Conservation (phyloP, 768 basidiomycete species). For the Kwoniella bestiolae region DNA sequence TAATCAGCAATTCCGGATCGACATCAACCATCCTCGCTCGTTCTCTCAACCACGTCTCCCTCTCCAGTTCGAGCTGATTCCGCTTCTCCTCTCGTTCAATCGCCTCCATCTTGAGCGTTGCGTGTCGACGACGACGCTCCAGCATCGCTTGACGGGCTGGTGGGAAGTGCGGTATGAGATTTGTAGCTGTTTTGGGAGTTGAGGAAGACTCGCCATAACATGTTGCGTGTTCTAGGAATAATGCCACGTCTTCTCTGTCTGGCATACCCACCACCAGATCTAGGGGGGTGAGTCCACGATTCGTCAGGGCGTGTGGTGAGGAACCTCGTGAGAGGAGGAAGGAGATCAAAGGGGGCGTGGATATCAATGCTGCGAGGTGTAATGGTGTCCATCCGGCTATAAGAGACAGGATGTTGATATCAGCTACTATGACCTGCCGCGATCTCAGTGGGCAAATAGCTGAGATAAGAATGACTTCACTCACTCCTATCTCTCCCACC, state of each 20-base stretch:
- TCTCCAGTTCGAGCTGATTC: constrained; percentile 21
- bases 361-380: constrained; percentile 84
- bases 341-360: constrained; percentile 87
- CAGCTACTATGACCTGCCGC: neutral
- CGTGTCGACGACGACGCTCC: constrained; percentile 66
- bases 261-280: constrained; percentile 84
- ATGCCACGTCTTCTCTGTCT: constrained; percentile 79
- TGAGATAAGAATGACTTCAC: constrained; percentile 56
- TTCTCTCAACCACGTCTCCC: constrained; percentile 44
- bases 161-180: constrained; percentile 21
- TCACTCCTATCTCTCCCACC: constrained; percentile 64
- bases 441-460: neutral
- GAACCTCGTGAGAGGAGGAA: constrained; percentile 91
- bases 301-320: constrained; percentile 76
- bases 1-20: constrained; percentile 30
- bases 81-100: constrained; percentile 31
- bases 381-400: constrained; percentile 93
- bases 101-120: constrained; percentile 9
- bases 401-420: constrained; percentile 1
- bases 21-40: constrained; percentile 41
- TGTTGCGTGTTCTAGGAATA: constrained; percentile 78
- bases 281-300: constrained; percentile 78
- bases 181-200: constrained; percentile 15
- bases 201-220: constrained; percentile 33
- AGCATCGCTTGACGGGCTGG: constrained; percentile 62